These are phyloP conservation scores for Cordyceps fumosorosea DNA, from an alignment of 2,329 filamentous ascomycete species.

Conservation along the genomic window DNA sequence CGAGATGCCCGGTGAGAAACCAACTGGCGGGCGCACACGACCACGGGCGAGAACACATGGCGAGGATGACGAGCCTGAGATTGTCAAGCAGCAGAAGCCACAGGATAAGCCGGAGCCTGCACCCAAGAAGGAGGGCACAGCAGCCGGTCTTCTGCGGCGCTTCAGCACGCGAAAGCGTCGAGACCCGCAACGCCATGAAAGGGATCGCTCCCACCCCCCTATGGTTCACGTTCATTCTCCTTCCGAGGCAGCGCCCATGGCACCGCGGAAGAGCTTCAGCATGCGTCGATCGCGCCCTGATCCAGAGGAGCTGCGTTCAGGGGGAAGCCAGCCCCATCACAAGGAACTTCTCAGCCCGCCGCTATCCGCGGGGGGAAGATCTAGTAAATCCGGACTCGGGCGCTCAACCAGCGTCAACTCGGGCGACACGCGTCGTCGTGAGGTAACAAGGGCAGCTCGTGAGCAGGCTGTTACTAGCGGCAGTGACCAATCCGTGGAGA, in stretches of 20 bases:
- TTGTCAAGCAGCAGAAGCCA: constrained; percentile 26
- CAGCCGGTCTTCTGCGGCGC: constrained; percentile 74
- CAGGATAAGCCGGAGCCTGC: constrained; percentile 54
- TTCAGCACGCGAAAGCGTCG: constrained; percentile 81
- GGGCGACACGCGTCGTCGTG: constrained; percentile 66
- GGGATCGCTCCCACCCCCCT: constrained; percentile 63
- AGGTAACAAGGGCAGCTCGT: constrained; percentile 41
- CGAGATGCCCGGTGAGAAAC: constrained; percentile 83
- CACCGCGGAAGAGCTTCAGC: constrained; percentile 81
- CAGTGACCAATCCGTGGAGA: constrained; percentile 64
- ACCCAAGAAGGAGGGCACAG: constrained; percentile 78
- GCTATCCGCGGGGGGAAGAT: constrained; percentile 52
- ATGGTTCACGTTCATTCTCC: constrained; percentile 74
- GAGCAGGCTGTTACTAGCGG: constrained; percentile 71
- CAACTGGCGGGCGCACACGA: constrained; percentile 74
- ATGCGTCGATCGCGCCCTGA: constrained; percentile 57
- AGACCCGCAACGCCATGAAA: constrained; percentile 57
- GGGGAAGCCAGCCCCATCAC: constrained; percentile 63
- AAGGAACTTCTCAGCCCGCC: constrained; percentile 74
- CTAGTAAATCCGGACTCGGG: constrained; percentile 64
- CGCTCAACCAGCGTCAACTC: constrained; percentile 90
- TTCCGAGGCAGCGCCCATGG: constrained; percentile 51
- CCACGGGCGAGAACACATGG: constrained; percentile 88
- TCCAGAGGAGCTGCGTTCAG: constrained; percentile 47
- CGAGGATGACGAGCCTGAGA: constrained; percentile 80